Conservation (phyloP, 2,329 filamentous ascomycete species). For the Aspergillus novofumigatus region DNA sequence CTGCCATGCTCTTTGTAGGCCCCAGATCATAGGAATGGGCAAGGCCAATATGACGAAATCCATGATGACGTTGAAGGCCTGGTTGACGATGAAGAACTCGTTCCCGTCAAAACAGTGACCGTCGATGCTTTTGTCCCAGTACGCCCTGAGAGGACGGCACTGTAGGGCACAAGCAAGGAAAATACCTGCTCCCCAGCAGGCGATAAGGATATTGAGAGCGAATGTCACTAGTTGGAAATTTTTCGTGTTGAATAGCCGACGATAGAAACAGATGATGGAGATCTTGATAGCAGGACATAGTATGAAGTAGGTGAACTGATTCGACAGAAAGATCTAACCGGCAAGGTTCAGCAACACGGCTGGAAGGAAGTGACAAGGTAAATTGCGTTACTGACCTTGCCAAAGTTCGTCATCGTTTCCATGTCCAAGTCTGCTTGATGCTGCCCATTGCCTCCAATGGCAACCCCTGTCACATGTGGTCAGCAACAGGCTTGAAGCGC, state of each 20-base stretch:
- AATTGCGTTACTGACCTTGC: conserved; percentile 21
- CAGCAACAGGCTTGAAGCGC: conserved; percentile 1
- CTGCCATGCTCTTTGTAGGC: conserved; percentile 30
- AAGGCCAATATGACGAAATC: conserved; percentile 30
- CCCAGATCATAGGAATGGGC: conserved; percentile 34
- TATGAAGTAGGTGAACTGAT: conserved; percentile 33
- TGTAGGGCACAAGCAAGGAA: conserved; percentile 31
- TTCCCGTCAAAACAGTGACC: conserved; percentile 26
- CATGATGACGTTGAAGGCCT: conserved; percentile 31
- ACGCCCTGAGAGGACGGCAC: conserved; percentile 27
- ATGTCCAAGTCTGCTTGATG: conserved; percentile 18
- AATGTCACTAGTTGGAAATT: conserved; percentile 20
- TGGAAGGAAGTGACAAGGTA: neutral
- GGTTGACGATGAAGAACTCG: conserved; percentile 31
- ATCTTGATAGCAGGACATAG: conserved; percentile 31
- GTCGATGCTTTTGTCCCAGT: conserved; percentile 26
- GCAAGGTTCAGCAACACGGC: neutral
- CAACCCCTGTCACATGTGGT: conserved; percentile 23
- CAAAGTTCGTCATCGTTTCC: conserved; percentile 25
- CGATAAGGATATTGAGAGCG: conserved; percentile 15
- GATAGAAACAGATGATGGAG: conserved; percentile 34
- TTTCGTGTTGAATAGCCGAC: conserved; percentile 28
- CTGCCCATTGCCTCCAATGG: conserved; percentile 28
- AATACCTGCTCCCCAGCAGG: conserved; percentile 25
- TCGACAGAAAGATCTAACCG: conserved; percentile 31